Percentiles rank a stretch among this genome's conserved stretches.
Conservation (phyloP, 1,139 yeast species). For the Yamadazyma buinensis region DNA sequence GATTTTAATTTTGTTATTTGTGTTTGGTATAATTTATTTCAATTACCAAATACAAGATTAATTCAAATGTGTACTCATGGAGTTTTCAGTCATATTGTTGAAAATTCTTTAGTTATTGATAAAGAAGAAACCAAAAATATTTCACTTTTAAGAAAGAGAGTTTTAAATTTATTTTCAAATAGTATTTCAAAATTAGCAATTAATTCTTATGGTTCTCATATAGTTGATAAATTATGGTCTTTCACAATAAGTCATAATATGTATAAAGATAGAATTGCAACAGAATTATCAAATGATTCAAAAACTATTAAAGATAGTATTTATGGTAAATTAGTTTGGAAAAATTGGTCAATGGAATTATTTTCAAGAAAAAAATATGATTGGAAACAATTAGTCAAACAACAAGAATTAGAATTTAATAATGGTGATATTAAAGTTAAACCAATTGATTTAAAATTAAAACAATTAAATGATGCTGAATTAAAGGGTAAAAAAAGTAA, state of each 20-base stretch:
- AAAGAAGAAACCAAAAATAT: slow-evolving; percentile 44
- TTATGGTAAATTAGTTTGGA: slow-evolving; percentile 92
- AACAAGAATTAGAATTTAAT: slow-evolving; percentile 54
- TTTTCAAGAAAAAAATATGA: slow-evolving; percentile 72
- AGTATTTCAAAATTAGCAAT: slow-evolving; percentile 62
- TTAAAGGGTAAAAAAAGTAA: slow-evolving; percentile 10
- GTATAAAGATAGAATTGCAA: slow-evolving; percentile 84
- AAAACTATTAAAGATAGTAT: slow-evolving; percentile 75
- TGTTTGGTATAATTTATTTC: slow-evolving; percentile 58
- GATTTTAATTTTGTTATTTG: slow-evolving; percentile 58
- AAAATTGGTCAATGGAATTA: slow-evolving; percentile 85
- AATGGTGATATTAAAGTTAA: slow-evolving; percentile 18
- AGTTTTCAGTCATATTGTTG: slow-evolving; percentile 83
- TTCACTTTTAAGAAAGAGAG: slow-evolving; percentile 58
- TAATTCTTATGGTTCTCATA: slow-evolving; percentile 89
- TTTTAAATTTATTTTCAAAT: slow-evolving; percentile 61
- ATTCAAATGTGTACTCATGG: slow-evolving; percentile 80
- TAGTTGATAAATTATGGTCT: slow-evolving; percentile 79
- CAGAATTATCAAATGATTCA: slow-evolving; percentile 56
- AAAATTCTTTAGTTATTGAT: slow-evolving; percentile 46
- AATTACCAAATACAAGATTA: slow-evolving; percentile 55
- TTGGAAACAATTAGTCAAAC: slow-evolving; percentile 75
- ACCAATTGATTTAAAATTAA: slow-evolving; percentile 45
- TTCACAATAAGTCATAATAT: slow-evolving; percentile 75
- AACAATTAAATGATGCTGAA: slow-evolving; percentile 30